Base-by-base conservation (phyloP, 2,329 filamentous ascomycete species). In the Talaromyces sp. region DNA sequence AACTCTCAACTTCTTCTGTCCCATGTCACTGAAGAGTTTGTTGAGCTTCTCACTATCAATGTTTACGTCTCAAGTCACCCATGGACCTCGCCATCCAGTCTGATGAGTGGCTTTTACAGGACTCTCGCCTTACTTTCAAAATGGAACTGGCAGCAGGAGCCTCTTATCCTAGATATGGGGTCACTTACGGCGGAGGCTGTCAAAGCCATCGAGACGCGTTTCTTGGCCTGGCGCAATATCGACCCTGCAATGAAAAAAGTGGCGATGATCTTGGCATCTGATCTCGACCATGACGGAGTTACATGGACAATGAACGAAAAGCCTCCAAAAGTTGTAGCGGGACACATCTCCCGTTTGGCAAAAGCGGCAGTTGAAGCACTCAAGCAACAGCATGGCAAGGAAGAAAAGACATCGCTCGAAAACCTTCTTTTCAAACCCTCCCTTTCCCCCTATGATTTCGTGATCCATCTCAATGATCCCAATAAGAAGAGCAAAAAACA, bases 81-180 rank as follows among this genome's bases (percentile, higher is more conserved):
- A 0, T 97, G 90, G 88, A 77, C 82, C 37, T 77, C 82, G 0
- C 93, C 95, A 0, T 88, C 88, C 0, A 93, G 87, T 64, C 80
- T 87, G 9, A 85, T 86, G 65, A 87, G 88, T 0, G 94, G 89
- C 4, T 93, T 99, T 69, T 75, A 96, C 28, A 85, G 92, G 21
- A 89, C 89, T 0, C 78, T 99, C 1, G 78, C 87, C 33, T 88
- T 93, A 71, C 79, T 99, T 13, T 85, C 91, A 1, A 82, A 85
- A 41, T 99, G 94, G 91, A 91, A 97, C 70, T 99, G 94, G 94
- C 84, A 89, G 28, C 80, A 86, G 7, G 87, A 91, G 55, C 89
- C 94, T 1, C 79, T 97, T 33, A 80, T 96, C 35, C 80, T 97
- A 25, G 91, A 97, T 70, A 81, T 90, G 25, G 82, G 84, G 22